A percentile compares a stretch with the other conserved stretches of the same genome.
phyloP scores from a whole-genome alignment of 345 rosid species.

The Salix purpurea region DNA sequence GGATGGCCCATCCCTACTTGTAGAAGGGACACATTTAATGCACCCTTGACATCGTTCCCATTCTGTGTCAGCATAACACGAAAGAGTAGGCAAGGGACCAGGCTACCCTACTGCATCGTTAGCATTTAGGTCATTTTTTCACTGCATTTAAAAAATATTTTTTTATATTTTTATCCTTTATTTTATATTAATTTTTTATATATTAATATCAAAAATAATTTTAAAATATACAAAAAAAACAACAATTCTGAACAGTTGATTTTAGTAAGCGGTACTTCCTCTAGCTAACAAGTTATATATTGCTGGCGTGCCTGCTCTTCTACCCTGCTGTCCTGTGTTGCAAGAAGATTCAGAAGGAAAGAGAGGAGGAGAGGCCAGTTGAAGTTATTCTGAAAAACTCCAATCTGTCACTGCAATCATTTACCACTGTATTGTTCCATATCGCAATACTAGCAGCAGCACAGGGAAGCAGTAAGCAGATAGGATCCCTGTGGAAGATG shows the following conservation, averaged over 20 bases:
- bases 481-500: too few species aligned
- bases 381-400: not conserved
- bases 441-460: too few species aligned
- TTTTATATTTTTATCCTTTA: too few species aligned
- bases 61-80: not conserved
- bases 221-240: too few species aligned
- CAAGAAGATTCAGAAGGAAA: not conserved
- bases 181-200: too few species aligned
- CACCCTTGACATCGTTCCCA: not conserved
- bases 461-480: too few species aligned
- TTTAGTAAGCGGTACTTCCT: not conserved
- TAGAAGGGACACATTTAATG: conserved; percentile 19
- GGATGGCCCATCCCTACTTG: not conserved
- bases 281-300: not conserved
- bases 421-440: not conserved
- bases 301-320: not conserved
- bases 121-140: not conserved
- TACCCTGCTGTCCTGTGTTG: not conserved
- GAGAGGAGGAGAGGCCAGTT: not conserved
- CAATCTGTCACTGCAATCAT: not conserved
- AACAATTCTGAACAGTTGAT: too few species aligned
- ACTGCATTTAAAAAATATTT: too few species aligned
- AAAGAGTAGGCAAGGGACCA: not conserved
- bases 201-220: too few species aligned
- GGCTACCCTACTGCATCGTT: not conserved